A percentile compares a stretch with the other conserved stretches of the same genome.
phyloP scores from a whole-genome alignment of 306 rosid species.

The Acmispon strigosus region DNA sequence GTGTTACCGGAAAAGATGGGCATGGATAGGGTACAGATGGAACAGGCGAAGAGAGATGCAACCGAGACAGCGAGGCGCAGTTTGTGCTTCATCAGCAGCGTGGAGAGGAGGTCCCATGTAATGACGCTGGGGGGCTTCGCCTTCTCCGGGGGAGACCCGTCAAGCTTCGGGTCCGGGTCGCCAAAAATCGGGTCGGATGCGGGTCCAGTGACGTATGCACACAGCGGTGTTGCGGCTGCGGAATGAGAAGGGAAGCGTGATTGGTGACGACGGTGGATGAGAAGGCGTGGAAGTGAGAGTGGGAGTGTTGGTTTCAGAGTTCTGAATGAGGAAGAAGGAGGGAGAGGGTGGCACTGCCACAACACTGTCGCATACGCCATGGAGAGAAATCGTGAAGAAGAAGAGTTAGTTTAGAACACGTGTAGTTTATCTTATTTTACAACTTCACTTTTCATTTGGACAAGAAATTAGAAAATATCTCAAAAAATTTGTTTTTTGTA shows the following conservation, averaged over 20 bases:
- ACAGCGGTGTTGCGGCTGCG: conserved; percentile 9
- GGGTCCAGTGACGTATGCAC: conserved; percentile 72
- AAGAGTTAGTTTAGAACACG: too few relatives aligned
- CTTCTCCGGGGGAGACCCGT: conserved; percentile 23
- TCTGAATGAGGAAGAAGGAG: conserved; percentile 10
- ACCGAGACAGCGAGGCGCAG: conserved; percentile 41
- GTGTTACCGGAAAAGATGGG: conserved; percentile 71
- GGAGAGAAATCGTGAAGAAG: neutral
- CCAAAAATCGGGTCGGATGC: conserved; percentile 58
- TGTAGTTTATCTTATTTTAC: too few relatives aligned
- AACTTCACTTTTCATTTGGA: neutral
- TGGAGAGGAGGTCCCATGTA: conserved; percentile 47
- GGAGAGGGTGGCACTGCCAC: neutral
- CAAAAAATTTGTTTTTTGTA: too few relatives aligned
- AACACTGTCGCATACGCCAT: conserved; percentile 35
- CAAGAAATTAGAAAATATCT: too few relatives aligned
- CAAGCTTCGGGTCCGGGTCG: conserved; percentile 45
- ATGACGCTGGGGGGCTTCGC: conserved; percentile 26
- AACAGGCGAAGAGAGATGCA: conserved; percentile 60
- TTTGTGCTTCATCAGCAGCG: conserved; percentile 61
- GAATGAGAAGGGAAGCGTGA: neutral
- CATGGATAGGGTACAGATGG: conserved; percentile 90
- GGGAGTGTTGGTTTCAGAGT: conserved; percentile 17
- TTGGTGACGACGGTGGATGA: conserved; percentile 12
- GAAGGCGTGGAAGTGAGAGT: neutral